phyloP scores from a whole-genome alignment of 2,329 filamentous ascomycete species.

The Trichothecium roseum region DNA sequence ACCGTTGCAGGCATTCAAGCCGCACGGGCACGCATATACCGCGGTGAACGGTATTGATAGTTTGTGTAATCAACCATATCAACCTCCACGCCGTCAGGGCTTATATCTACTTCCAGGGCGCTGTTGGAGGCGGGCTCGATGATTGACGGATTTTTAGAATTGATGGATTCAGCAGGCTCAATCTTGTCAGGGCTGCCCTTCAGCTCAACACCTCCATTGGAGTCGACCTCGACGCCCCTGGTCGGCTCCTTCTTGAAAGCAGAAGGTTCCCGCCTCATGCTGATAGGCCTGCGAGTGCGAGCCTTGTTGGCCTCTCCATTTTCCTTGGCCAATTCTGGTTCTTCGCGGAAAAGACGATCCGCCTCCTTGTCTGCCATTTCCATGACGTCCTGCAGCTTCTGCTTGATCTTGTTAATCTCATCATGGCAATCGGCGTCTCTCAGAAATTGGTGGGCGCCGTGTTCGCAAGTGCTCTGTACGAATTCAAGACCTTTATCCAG shows the following conservation, averaged over 20 bases:
- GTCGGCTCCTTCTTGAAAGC: constrained; percentile 16
- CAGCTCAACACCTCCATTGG: constrained; percentile 12
- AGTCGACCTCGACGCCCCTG: constrained; percentile 4
- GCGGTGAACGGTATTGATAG: constrained; percentile 31
- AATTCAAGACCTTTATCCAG: constrained; percentile 71
- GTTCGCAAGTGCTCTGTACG: constrained; percentile 73
- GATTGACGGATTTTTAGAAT: constrained; percentile 8
- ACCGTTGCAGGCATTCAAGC: no score
- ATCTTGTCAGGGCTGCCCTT: constrained; percentile 5
- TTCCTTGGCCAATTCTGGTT: constrained; percentile 31
- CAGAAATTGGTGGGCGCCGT: constrained; percentile 81
- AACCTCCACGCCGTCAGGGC: constrained; percentile 27
- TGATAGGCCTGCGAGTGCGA: constrained; percentile 41
- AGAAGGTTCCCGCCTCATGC: constrained; percentile 36
- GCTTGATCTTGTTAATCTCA: constrained; percentile 61
- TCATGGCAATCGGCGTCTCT: constrained; percentile 75
- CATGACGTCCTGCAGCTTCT: constrained; percentile 53
- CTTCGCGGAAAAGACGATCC: constrained; percentile 42
- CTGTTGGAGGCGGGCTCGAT: constrained; percentile 8
- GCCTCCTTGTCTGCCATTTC: constrained; percentile 50
- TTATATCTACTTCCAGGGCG: constrained; percentile 21
- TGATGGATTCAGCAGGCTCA: constrained; percentile 9
- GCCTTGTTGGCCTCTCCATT: constrained; percentile 27
- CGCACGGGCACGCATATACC: constrained; percentile 18
- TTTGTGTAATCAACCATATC: constrained; percentile 23